Conservation (phyloP, 2,329 filamentous ascomycete species). For the Penicillium sp. region DNA sequence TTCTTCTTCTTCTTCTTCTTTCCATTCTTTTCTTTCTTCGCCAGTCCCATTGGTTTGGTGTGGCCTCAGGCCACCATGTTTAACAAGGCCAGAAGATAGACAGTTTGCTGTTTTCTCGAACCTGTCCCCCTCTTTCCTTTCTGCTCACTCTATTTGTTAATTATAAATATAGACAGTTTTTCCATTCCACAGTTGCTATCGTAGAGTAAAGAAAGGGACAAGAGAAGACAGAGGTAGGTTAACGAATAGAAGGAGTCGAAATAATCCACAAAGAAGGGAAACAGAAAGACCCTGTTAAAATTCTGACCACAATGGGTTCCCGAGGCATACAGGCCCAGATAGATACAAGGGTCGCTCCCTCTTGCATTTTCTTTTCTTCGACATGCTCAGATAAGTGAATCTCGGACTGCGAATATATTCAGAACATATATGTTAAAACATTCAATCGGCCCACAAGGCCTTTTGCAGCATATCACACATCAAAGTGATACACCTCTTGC, state of each 20-base stretch:
- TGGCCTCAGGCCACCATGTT: background rate
- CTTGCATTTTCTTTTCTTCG: background rate
- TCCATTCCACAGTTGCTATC: too few species aligned
- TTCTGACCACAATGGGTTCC: background rate
- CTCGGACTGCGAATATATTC: background rate
- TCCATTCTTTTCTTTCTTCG: background rate
- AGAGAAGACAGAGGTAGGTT: too few species aligned
- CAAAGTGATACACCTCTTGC: conserved; percentile 50
- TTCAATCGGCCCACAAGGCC: conserved; percentile 33
- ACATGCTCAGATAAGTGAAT: background rate
- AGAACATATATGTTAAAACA: background rate
- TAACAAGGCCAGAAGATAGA: background rate
- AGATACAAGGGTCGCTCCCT: too few species aligned
- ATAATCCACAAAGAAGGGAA: background rate
- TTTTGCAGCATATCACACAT: conserved; percentile 39
- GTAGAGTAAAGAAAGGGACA: too few species aligned
- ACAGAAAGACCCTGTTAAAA: background rate
- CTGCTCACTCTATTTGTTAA: background rate
- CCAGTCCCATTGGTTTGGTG: background rate
- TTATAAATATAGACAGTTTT: background rate
- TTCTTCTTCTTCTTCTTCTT: too few species aligned
- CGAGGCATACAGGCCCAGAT: too few species aligned
- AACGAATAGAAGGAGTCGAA: background rate
- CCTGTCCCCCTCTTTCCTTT: background rate
- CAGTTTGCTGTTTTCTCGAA: background rate